These are phyloP conservation scores for Hamiltosporidium magnivora DNA, from an alignment of 371 early-diverging fungal genomes.

Conservation along the genomic window DNA sequence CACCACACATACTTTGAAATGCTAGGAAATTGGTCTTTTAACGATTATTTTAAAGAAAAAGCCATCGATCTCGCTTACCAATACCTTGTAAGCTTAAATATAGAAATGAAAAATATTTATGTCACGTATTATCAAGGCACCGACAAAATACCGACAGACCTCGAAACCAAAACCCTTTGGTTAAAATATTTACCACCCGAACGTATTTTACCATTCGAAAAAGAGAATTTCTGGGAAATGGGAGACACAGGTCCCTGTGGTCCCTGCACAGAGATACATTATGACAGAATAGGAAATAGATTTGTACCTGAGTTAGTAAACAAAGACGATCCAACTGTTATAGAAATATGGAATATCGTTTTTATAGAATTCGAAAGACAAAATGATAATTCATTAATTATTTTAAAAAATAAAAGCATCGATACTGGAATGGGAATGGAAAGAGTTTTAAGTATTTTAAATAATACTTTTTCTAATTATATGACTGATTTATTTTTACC, in stretches of 20 bases:
- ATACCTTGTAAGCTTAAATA: conserved; percentile 70
- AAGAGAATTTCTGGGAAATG: conserved; percentile 99
- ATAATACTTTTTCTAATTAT: conserved; percentile 88
- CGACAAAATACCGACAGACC: conserved; percentile 67
- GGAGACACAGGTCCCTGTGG: conserved; percentile 99
- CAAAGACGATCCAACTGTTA: conserved; percentile 89
- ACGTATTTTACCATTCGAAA: conserved; percentile 72
- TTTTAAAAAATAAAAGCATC: conserved; percentile 84
- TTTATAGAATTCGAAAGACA: conserved; percentile 99
- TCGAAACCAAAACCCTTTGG: conserved; percentile 83
- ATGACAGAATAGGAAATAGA: conserved; percentile 73
- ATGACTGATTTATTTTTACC: conserved; percentile 60
- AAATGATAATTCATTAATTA: conserved; percentile 68
- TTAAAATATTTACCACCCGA: conserved; percentile 66
- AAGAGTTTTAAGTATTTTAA: conserved; percentile 84
- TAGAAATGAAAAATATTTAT: conserved; percentile 77
- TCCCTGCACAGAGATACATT: conserved; percentile 97
- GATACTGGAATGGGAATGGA: conserved; percentile 99
- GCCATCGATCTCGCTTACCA: conserved; percentile 82
- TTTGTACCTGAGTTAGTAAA: conserved; percentile 64
- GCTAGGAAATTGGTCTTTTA: conserved; percentile 99
- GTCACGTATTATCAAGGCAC: conserved; percentile 94
- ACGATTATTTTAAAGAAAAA: conserved; percentile 94
- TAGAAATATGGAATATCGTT: conserved; percentile 99
- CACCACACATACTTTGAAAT: conserved; percentile 99